These are phyloP conservation scores for Chlamydomonas incerta DNA, from an alignment of 139 green algal genomes.

Conservation along the genomic window DNA sequence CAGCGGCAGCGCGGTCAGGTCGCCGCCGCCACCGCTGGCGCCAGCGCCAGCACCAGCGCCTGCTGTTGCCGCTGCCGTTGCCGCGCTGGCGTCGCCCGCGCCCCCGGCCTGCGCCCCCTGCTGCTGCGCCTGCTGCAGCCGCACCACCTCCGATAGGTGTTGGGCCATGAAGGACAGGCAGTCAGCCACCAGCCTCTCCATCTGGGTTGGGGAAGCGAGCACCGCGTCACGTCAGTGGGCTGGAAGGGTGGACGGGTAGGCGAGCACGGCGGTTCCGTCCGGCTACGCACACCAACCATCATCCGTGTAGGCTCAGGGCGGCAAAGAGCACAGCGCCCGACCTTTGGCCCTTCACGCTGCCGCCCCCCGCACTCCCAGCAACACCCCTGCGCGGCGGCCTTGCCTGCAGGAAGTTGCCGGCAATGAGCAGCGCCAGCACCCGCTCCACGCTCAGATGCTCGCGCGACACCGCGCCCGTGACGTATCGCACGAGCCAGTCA, in stretches of 20 bases:
- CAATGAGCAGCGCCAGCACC: constrained; percentile 14
- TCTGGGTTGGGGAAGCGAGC: neutral
- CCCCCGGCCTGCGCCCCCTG: neutral
- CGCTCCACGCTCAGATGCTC: neutral
- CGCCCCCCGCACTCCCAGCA: too few species aligned
- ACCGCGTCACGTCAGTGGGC: neutral
- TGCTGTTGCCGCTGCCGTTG: neutral
- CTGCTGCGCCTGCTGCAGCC: neutral
- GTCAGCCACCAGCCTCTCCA: constrained; percentile 16
- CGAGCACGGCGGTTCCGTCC: too few species aligned
- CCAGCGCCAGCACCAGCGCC: neutral
- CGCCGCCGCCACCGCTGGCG: neutral
- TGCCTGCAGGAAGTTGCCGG: constrained; percentile 30
- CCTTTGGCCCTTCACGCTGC: too few species aligned
- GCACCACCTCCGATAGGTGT: constrained; percentile 5
- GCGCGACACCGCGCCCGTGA: neutral
- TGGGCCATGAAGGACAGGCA: constrained; percentile 14
- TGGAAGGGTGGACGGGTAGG: neutral
- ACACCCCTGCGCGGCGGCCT: too few species aligned
- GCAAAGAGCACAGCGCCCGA: too few species aligned
- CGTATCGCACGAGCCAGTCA: constrained; percentile 27
- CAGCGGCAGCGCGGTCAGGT: constrained; percentile 32
- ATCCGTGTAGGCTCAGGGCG: neutral
- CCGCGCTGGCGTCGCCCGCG: neutral
- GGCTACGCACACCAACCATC: too few species aligned